A percentile compares a stretch with the other conserved stretches of the same genome.
Conservation (phyloP, 148 eudicot species). For the Rhododendron kiyosumense region DNA sequence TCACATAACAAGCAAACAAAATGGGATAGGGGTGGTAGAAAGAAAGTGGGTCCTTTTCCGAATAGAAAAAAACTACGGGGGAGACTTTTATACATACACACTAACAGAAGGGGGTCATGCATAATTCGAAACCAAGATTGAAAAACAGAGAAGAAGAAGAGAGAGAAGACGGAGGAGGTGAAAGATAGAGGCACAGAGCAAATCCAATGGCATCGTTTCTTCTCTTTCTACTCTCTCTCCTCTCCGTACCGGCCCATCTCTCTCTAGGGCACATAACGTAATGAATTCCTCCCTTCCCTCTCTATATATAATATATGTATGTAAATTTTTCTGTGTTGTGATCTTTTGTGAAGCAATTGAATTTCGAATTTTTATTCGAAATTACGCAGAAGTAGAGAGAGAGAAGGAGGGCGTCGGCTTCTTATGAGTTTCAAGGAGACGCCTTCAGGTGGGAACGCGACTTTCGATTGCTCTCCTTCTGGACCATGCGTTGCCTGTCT, state of each 20-base stretch:
- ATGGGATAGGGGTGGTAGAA: background rate
- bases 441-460: conserved; percentile 43
- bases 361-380: background rate
- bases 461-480: conserved; percentile 86
- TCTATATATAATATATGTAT: background rate
- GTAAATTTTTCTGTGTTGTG: background rate
- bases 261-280: conserved; percentile 24
- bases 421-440: conserved; percentile 67
- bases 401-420: conserved; percentile 18
- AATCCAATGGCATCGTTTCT: conserved; percentile 9
- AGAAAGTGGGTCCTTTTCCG: background rate
- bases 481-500: conserved; percentile 83
- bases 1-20: too few relatives aligned
- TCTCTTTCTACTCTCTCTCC: conserved; percentile 8
- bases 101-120: background rate
- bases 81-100: background rate
- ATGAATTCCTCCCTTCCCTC: background rate
- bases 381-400: background rate
- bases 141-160: background rate
- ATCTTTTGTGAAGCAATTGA: background rate
- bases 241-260: conserved; percentile 10
- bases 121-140: background rate
- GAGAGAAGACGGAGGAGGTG: background rate
- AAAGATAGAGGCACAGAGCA: background rate
- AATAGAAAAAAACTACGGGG: background rate